Evolutionary conservation across 805 yeast species (phyloP).

Genomic region (Monosporozyma unispora): DNA sequence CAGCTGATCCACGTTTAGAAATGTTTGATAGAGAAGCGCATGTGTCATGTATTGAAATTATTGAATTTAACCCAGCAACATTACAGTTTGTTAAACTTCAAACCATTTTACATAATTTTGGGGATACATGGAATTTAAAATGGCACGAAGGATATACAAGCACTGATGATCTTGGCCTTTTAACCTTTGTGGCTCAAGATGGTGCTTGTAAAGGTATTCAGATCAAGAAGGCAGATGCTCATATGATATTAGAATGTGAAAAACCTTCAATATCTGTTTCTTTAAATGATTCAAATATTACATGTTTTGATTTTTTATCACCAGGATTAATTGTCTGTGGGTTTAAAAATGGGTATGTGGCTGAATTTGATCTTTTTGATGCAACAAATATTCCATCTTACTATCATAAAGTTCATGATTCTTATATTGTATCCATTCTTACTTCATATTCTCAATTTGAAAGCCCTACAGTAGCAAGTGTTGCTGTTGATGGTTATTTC

Average conservation of each 20-base stretch:
- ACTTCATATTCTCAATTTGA: conserved; percentile 32
- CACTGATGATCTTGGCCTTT: conserved; percentile 30
- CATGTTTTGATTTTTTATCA: conserved; percentile 41
- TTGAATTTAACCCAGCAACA: conserved; percentile 30
- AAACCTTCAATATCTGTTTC: conserved; percentile 22
- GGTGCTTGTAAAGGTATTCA: conserved; percentile 46
- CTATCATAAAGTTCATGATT: conserved; percentile 32
- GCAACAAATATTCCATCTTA: conserved; percentile 28
- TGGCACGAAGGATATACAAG: conserved; percentile 29
- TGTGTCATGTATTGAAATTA: conserved; percentile 39
- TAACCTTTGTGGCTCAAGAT: conserved; percentile 49
- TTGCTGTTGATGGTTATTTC: conserved; percentile 37
- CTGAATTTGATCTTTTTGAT: conserved; percentile 40
- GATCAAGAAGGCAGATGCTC: conserved; percentile 15
- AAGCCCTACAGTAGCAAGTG: conserved; percentile 27
- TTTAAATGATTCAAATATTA: conserved; percentile 30
- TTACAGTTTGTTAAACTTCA: conserved; percentile 26
- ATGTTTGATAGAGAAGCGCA: conserved; percentile 23
- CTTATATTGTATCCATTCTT: conserved; percentile 30
- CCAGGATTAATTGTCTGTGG: conserved; percentile 45
- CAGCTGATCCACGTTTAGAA: conserved; percentile 23
- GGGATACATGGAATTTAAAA: conserved; percentile 33
- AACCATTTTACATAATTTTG: conserved; percentile 34
- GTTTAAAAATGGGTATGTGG: conserved; percentile 47
- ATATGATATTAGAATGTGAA: conserved; percentile 8